These are phyloP conservation scores for Tetratostichococcus sp. DNA, from an alignment of 139 green algal genomes.

Conservation along the genomic window DNA sequence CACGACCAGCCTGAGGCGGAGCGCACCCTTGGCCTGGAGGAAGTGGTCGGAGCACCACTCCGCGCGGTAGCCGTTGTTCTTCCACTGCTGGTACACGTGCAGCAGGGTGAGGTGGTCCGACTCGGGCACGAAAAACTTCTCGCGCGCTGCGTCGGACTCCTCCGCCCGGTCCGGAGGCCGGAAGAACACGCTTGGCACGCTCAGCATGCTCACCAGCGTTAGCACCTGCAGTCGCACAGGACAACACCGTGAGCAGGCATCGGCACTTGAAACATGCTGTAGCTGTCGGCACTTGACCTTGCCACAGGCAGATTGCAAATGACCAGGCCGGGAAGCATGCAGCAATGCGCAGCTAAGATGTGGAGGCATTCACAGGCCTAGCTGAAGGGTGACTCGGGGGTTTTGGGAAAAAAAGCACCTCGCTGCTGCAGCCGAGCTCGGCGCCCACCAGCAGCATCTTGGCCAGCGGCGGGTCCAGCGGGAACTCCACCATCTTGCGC, in stretches of 20 bases:
- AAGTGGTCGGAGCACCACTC: conserved; percentile 95
- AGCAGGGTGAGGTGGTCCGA: conserved; percentile 98
- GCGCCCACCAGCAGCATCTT: conserved; percentile 89
- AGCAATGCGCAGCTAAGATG: not conserved
- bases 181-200: conserved; percentile 93
- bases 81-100: conserved; percentile 98
- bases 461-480: conserved; percentile 90
- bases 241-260: no score
- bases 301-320: no score
- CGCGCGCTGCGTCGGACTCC: conserved; percentile 90
- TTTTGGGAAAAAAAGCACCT: conserved; percentile 19
- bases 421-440: conserved; percentile 62
- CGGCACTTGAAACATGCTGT: no score
- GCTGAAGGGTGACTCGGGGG: no score
- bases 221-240: conserved; percentile 60
- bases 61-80: conserved; percentile 81
- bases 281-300: no score
- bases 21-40: conserved; percentile 79
- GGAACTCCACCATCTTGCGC: conserved; percentile 96
- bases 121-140: conserved; percentile 99
- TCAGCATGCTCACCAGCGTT: conserved; percentile 90
- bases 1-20: not conserved
- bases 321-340: no score
- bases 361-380: no score
- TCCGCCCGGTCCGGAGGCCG: conserved; percentile 75